These are phyloP conservation scores for Ambrosiella cleistominuta DNA, from an alignment of 2,329 filamentous ascomycete genomes.

Conservation along the genomic window DNA sequence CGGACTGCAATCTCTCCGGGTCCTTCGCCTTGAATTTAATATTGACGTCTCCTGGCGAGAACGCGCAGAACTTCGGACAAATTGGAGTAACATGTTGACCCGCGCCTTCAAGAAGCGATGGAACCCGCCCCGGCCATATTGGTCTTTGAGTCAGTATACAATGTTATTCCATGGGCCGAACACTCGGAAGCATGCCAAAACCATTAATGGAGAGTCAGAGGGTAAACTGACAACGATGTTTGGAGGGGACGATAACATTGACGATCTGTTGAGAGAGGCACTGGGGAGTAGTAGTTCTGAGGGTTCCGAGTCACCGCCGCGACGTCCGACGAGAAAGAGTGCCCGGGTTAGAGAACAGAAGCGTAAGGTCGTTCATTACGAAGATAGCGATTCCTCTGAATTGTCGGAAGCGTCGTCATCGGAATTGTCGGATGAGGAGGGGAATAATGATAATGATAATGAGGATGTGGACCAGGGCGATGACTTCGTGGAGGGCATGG, in stretches of 20 bases:
- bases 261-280: too few relatives aligned
- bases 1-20: conserved; percentile 47
- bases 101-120: conserved; percentile 42
- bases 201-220: neutral
- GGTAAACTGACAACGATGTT: neutral
- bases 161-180: neutral
- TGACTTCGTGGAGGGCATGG: neutral
- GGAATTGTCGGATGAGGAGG: neutral
- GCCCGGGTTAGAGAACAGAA: too few relatives aligned
- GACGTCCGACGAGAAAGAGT: too few relatives aligned
- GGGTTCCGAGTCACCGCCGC: too few relatives aligned
- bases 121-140: conserved; percentile 21
- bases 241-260: neutral
- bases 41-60: conserved; percentile 68
- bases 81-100: conserved; percentile 57
- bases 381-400: too few relatives aligned
- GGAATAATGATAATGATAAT: neutral
- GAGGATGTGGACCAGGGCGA: neutral
- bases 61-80: conserved; percentile 58
- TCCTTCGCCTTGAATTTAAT: conserved; percentile 57
- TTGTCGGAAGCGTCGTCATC: neutral
- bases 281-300: too few relatives aligned
- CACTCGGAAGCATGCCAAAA: neutral
- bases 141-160: conserved; percentile 6
- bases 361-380: too few relatives aligned